Base-by-base conservation (phyloP, 2,329 filamentous ascomycete genomes). In the Lanzia echinophila region DNA sequence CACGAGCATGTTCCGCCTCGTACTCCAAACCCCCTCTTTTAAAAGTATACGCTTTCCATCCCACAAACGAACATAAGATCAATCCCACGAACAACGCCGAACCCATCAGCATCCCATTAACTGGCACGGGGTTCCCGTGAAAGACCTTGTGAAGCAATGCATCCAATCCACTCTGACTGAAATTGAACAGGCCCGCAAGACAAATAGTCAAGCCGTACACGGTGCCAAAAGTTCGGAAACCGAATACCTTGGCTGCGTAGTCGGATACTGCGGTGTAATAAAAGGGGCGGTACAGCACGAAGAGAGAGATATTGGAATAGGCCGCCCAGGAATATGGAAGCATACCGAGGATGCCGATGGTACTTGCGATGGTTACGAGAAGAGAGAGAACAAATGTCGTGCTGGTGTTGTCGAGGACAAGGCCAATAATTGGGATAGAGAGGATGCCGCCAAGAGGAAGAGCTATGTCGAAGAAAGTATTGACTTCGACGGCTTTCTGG, bases 151-250 rank as follows among this genome's bases (percentile, higher is more conserved):
- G 88, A 39, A 90, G 90, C 34, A 92, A 68, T 22, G 84, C 81
- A 68, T 96, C 90, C 33, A 96, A 75, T 0, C 81, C 89, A 5
- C 85, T 86, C 72, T 95, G 90, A 1, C 81, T 81, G 65, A 96
- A 91, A 70, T 95, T 95, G 65, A 90, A 78, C 0, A 96, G 69
- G 0, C 91, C 90, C 0, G 90, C 86, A 1, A 94, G 72, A 70
- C 88, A 95, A 62, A 96, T 95, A 60, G 95, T 87, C 19, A 91
- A 78, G 11, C 90, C 90, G 70, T 96, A 96, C n/a, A 96, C 90
- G 54, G 88, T 95, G 44, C 90, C 91, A 62, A 96, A 96, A 0
- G 90, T 95, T 57, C 84, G 79, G 72, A 95, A 95, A 15, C 90
- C 90, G 68, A 96, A 96, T 34, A 96, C 90, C 71, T 95, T 95